Percentiles rank a stretch among this genome's conserved stretches.
Evolutionary conservation across 305 asterid species (phyloP).

Genomic region (Ajuga reptans): DNA sequence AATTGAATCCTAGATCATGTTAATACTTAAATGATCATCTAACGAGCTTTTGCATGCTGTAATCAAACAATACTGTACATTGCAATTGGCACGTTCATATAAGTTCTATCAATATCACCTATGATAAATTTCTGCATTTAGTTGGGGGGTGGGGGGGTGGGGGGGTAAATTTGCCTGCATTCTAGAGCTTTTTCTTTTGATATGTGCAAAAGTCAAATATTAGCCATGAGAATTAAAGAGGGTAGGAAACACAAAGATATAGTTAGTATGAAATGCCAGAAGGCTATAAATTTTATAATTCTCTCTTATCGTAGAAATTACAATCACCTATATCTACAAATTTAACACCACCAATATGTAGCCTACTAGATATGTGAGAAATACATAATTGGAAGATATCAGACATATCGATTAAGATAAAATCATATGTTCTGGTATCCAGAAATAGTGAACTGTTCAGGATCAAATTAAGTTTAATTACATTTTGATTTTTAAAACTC

Average conservation of each 20-base stretch:
- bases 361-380: too few species aligned
- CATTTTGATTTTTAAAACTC: background rate
- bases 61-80: background rate
- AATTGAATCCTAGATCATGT: constrained; percentile 2
- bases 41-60: constrained; percentile 9
- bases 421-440: background rate
- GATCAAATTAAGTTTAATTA: background rate
- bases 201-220: too few species aligned
- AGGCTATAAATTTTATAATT: too few species aligned
- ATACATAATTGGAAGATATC: too few species aligned
- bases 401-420: background rate
- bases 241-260: too few species aligned
- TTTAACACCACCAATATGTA: too few species aligned
- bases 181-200: too few species aligned
- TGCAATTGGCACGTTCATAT: background rate
- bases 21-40: background rate
- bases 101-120: background rate
- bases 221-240: too few species aligned
- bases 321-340: too few species aligned
- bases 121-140: background rate
- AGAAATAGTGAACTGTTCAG: background rate
- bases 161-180: background rate
- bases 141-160: background rate
- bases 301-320: too few species aligned
- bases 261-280: too few species aligned